phyloP scores from a whole-genome alignment of 306 rosid genomes.

The Benincasa hispida region DNA sequence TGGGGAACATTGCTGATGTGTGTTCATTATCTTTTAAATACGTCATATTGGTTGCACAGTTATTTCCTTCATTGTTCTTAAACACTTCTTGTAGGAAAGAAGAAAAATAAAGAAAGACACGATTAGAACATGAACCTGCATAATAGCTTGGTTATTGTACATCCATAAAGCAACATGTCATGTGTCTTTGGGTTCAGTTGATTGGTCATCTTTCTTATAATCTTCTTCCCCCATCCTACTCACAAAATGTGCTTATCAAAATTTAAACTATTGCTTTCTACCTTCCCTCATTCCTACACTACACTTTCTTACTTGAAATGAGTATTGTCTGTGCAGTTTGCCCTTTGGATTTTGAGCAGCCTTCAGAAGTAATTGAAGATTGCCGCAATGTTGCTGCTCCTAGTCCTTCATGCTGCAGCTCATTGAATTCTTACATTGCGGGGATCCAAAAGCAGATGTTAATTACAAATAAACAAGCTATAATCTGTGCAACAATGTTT shows the following conservation, averaged over 20 bases:
- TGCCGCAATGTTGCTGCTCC: conserved; percentile 84
- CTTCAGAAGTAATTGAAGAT: conserved; percentile 60
- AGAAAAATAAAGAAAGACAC: background rate
- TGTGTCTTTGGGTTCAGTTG: background rate
- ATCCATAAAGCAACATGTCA: background rate
- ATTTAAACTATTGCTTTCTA: background rate
- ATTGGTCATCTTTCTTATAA: background rate
- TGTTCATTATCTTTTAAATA: background rate
- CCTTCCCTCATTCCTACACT: background rate
- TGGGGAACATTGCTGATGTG: background rate
- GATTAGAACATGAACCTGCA: background rate
- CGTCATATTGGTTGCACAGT: background rate
- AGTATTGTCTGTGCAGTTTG: conserved; percentile 51
- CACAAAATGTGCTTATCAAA: background rate
- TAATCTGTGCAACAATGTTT: conserved; percentile 80
- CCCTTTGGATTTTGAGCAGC: conserved; percentile 79
- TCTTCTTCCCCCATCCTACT: background rate
- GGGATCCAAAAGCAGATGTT: conserved; percentile 88
- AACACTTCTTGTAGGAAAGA: background rate
- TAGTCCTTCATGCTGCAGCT: conserved; percentile 86
- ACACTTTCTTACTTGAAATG: background rate
- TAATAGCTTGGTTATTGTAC: background rate
- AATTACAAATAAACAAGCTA: conserved; percentile 93
- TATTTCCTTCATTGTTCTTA: background rate
- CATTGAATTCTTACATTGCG: conserved; percentile 65